Conservation (phyloP, 331 rosid species). For the Malus hybrid region DNA sequence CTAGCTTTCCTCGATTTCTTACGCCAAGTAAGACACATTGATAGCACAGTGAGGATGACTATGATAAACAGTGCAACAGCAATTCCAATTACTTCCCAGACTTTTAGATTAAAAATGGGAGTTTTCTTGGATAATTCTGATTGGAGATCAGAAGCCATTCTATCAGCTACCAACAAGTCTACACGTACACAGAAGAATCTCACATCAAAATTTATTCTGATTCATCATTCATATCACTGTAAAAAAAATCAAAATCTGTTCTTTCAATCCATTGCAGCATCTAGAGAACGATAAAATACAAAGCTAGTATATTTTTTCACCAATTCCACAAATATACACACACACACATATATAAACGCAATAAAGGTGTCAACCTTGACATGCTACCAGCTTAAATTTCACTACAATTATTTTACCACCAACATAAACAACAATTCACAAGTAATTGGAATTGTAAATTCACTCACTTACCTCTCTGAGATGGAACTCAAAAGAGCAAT, state of each 20-base stretch:
- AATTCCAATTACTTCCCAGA: slow-evolving; percentile 79
- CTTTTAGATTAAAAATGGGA: slow-evolving; percentile 46
- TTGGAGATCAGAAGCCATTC: slow-evolving; percentile 55
- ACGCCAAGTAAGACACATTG: slow-evolving; percentile 68
- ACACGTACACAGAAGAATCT: slow-evolving; percentile 21
- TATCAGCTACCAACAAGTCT: slow-evolving; percentile 23
- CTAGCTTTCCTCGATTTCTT: slow-evolving; percentile 61
- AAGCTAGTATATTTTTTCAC: background rate
- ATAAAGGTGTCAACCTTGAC: background rate
- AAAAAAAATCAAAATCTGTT: slow-evolving; percentile 5
- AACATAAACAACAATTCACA: background rate
- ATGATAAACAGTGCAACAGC: slow-evolving; percentile 62
- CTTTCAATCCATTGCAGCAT: background rate
- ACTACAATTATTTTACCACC: background rate
- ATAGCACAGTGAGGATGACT: slow-evolving; percentile 50
- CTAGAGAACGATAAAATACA: background rate
- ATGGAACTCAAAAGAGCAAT: slow-evolving; percentile 14
- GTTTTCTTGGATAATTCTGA: slow-evolving; percentile 65
- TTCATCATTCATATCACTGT: background rate
- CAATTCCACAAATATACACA: background rate
- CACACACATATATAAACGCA: background rate
- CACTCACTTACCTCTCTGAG: slow-evolving; percentile 15
- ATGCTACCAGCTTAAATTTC: background rate
- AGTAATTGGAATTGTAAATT: background rate
- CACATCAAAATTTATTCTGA: background rate